Evolutionary conservation across 164 flowering plant species (phyloP).

Genomic region (Stephania japonica): DNA sequence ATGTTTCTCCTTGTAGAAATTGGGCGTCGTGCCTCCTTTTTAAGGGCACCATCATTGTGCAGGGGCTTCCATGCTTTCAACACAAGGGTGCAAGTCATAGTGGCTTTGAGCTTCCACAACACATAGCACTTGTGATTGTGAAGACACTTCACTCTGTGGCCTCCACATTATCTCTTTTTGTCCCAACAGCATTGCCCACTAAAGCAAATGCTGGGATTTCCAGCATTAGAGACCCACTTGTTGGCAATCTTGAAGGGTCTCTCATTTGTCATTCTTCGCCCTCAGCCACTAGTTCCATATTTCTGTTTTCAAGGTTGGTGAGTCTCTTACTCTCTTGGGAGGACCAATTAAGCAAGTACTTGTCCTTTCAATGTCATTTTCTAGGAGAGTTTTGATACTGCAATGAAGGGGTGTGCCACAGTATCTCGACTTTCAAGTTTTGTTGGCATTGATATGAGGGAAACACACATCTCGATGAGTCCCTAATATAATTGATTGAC

Average conservation of each 20-base stretch:
- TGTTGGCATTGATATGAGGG: no score
- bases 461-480: no score
- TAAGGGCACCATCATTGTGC: slow-evolving; percentile 20
- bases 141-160: not conserved
- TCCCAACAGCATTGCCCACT: slow-evolving; percentile 3
- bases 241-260: not conserved
- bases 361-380: slow-evolving; percentile 1
- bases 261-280: slow-evolving; percentile 4
- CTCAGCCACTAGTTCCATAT: not conserved
- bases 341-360: not conserved
- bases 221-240: slow-evolving; percentile 25
- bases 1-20: slow-evolving; percentile 7
- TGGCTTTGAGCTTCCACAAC: not conserved
- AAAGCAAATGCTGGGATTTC: slow-evolving; percentile 19
- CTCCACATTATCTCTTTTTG: not conserved
- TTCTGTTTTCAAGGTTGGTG: slow-evolving; percentile 23
- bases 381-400: not conserved
- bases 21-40: slow-evolving; percentile 6
- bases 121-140: not conserved
- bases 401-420: not conserved
- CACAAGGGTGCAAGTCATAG: slow-evolving; percentile 12
- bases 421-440: no score
- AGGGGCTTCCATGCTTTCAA: slow-evolving; percentile 18
- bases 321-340: slow-evolving; percentile 21
- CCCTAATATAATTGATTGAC: no score